These are phyloP conservation scores for Solanum etuberosum DNA, from an alignment of 257 asterid genomes.

Conservation along the genomic window DNA sequence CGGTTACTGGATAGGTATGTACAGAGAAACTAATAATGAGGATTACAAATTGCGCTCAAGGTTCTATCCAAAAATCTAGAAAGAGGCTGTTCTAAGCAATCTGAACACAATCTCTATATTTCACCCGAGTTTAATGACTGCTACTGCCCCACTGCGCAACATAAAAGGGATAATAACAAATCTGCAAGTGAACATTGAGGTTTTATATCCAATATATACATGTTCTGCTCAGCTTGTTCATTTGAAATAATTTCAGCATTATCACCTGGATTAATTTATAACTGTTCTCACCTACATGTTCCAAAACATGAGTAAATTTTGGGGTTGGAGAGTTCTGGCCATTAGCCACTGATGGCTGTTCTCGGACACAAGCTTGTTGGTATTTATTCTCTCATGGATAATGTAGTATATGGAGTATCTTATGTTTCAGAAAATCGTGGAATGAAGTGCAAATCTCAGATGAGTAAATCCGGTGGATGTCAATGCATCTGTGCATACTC, in stretches of 20 bases:
- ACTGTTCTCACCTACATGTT: not conserved
- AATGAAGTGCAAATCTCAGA: not conserved
- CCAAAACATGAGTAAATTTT: not conserved
- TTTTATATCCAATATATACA: not conserved
- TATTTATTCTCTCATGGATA: not conserved
- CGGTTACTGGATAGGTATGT: slow-evolving; percentile 87
- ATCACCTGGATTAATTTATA: not conserved
- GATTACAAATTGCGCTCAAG: not conserved
- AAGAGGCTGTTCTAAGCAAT: not conserved
- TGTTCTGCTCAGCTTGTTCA: not conserved
- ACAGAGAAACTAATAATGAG: not conserved
- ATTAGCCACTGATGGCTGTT: not conserved
- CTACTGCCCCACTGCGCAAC: not conserved
- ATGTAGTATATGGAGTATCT: not conserved
- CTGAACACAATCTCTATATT: not conserved
- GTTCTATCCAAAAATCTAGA: not conserved
- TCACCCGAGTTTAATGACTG: not conserved
- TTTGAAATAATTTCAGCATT: not conserved
- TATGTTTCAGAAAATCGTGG: not conserved
- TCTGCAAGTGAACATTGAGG: not conserved
- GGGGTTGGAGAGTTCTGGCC: not conserved
- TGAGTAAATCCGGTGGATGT: not conserved
- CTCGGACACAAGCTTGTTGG: not conserved
- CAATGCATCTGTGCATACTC: not conserved
- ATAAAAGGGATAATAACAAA: not conserved